Evolutionary conservation across 225 moss, liverwort and hornwort genomes (phyloP).

Genomic region (Sphagnum contortum): DNA sequence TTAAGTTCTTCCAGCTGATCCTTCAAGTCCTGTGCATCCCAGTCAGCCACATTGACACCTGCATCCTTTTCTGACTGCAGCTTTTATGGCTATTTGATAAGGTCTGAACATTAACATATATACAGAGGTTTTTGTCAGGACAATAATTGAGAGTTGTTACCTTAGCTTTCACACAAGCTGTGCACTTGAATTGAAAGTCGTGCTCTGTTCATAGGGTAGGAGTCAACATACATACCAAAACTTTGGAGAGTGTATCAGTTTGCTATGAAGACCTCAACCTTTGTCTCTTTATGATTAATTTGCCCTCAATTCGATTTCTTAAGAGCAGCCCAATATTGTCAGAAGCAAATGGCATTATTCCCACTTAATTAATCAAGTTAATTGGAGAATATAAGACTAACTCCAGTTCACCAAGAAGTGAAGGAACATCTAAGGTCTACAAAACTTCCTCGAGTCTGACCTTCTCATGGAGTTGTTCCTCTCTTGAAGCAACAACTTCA

Average conservation of each 20-base stretch:
- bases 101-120: slow-evolving; percentile 16
- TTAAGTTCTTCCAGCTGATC: slow-evolving; percentile 38
- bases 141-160: no score
- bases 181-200: no score
- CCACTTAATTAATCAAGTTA: no score
- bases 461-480: slow-evolving; percentile 22
- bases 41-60: slow-evolving; percentile 21
- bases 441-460: slow-evolving; percentile 9
- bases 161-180: no score
- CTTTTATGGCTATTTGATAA: slow-evolving; percentile 27
- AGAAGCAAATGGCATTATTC: no score
- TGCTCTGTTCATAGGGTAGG: no score
- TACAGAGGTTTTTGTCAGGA: neutral
- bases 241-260: no score
- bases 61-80: slow-evolving; percentile 29
- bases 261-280: slow-evolving; percentile 26
- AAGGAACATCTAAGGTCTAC: no score
- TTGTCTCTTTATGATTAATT: slow-evolving; percentile 27
- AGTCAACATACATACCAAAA: no score
- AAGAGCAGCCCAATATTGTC: neutral
- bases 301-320: slow-evolving; percentile 18
- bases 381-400: no score
- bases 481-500: slow-evolving; percentile 22
- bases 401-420: no score
- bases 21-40: slow-evolving; percentile 16